These are phyloP conservation scores for Clitoria ternatea DNA, from an alignment of 306 rosid genomes.

Conservation along the genomic window DNA sequence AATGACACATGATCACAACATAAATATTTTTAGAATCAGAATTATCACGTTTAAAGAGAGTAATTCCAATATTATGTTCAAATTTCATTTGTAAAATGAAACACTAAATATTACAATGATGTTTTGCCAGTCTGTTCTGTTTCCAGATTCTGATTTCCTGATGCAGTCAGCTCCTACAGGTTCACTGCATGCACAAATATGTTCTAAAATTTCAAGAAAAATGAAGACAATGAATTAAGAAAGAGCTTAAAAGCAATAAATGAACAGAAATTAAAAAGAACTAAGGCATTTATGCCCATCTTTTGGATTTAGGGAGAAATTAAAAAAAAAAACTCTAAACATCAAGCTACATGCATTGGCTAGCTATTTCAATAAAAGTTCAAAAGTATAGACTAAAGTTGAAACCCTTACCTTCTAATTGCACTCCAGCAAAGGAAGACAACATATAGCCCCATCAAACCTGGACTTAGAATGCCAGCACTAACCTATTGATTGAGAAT, in stretches of 20 bases:
- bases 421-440: slow-evolving; percentile 98
- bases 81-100: slow-evolving; percentile 9
- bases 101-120: slow-evolving; percentile 56
- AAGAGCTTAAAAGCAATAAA: not conserved
- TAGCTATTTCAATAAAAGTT: not conserved
- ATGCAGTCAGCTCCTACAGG: slow-evolving; percentile 72
- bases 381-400: slow-evolving; percentile 8
- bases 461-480: slow-evolving; percentile 85
- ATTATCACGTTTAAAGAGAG: not conserved
- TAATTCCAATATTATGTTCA: not conserved
- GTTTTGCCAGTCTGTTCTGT: slow-evolving; percentile 82
- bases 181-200: slow-evolving; percentile 52
- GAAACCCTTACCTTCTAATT: slow-evolving; percentile 62
- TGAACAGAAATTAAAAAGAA: not conserved
- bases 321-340: not conserved
- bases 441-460: slow-evolving; percentile 94
- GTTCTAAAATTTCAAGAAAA: slow-evolving; percentile 11
- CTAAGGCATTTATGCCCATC: too few relatives aligned
- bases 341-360: not conserved
- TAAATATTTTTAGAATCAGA: not conserved
- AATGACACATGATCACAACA: not conserved
- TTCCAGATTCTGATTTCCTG: slow-evolving; percentile 42
- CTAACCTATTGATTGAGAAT: slow-evolving; percentile 60
- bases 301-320: not conserved
- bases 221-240: not conserved